Percentiles rank a stretch among this genome's conserved stretches.
Conservation (phyloP, 2,329 filamentous ascomycete genomes). For the Aspergillus cejpii region DNA sequence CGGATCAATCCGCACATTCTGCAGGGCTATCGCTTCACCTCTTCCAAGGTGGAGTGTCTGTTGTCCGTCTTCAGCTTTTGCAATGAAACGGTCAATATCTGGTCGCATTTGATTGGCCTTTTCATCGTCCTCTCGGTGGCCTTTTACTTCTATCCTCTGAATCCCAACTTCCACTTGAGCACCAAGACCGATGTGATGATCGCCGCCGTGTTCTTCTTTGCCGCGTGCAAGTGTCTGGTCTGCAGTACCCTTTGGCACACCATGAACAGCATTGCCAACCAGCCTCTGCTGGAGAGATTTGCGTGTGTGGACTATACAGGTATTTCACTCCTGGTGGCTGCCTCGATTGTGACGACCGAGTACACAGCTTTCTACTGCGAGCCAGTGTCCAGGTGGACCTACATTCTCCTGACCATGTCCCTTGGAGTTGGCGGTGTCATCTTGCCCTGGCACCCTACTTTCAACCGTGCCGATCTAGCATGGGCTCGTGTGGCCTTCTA, state of each 20-base stretch:
- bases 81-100: constrained; percentile 96
- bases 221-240: constrained; percentile 86
- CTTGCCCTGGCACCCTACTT: constrained; percentile 90
- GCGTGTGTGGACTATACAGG: constrained; percentile 98
- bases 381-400: constrained; percentile 74
- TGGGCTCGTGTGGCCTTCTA: constrained; percentile 92
- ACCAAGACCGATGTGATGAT: constrained; percentile 85
- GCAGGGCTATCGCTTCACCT: constrained; percentile 85
- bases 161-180: constrained; percentile 76
- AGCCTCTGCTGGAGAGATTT: constrained; percentile 84
- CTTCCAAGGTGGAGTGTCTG: constrained; percentile 83
- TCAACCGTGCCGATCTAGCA: constrained; percentile 87
- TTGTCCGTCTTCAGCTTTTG: constrained; percentile 75
- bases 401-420: constrained; percentile 72
- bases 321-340: constrained; percentile 84
- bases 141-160: constrained; percentile 92
- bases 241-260: constrained; percentile 98
- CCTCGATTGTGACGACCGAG: constrained; percentile 95
- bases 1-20: constrained; percentile 89
- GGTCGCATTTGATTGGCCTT: constrained; percentile 89
- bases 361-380: constrained; percentile 99
- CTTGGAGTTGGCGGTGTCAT: constrained; percentile 84
- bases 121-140: constrained; percentile 79
- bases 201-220: constrained; percentile 90
- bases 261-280: constrained; percentile 92